A percentile compares a stretch with the other conserved stretches of the same genome.
These are phyloP conservation scores for Mortierella sp. DNA, from an alignment of 371 early-diverging fungal species.

Conservation along the genomic window DNA sequence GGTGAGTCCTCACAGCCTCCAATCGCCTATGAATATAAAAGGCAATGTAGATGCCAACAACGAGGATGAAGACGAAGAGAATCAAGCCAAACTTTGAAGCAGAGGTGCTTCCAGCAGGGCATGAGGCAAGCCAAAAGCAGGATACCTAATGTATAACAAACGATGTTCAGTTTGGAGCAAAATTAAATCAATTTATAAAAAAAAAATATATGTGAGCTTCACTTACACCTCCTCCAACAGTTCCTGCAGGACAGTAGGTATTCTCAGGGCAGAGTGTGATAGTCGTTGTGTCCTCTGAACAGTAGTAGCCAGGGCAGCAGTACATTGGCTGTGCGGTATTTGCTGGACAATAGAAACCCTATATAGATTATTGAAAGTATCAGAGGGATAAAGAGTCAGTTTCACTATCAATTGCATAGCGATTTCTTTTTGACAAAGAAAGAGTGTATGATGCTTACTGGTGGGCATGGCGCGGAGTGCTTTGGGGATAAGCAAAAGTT, in stretches of 20 bases:
- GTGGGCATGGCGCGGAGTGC: slow-evolving; percentile 36
- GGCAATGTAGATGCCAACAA: slow-evolving; percentile 25
- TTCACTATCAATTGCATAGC: not conserved
- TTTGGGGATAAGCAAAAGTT: slow-evolving; percentile 47
- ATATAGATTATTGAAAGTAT: not conserved
- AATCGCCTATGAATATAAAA: slow-evolving; percentile 30
- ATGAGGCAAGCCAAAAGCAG: slow-evolving; percentile 41
- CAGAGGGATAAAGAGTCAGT: not conserved
- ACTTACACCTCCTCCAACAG: slow-evolving; percentile 43
- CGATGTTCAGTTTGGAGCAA: not conserved
- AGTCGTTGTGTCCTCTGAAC: slow-evolving; percentile 52
- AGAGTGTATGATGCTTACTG: not conserved
- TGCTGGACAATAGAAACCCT: slow-evolving; percentile 61
- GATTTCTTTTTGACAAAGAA: not conserved
- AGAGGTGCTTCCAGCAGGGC: slow-evolving; percentile 33
- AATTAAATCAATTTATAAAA: not conserved
- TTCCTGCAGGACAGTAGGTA: slow-evolving; percentile 54
- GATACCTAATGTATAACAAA: slow-evolving; percentile 14
- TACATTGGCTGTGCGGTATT: slow-evolving; percentile 65
- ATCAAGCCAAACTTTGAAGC: slow-evolving; percentile 42
- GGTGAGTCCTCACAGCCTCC: slow-evolving; percentile 33
- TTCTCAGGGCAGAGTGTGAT: slow-evolving; percentile 57
- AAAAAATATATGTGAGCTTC: not conserved
- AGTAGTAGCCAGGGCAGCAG: slow-evolving; percentile 63
- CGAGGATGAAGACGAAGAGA: slow-evolving; percentile 27